phyloP scores from a whole-genome alignment of 257 asterid genomes.

The Thymus quinquecostatus region DNA sequence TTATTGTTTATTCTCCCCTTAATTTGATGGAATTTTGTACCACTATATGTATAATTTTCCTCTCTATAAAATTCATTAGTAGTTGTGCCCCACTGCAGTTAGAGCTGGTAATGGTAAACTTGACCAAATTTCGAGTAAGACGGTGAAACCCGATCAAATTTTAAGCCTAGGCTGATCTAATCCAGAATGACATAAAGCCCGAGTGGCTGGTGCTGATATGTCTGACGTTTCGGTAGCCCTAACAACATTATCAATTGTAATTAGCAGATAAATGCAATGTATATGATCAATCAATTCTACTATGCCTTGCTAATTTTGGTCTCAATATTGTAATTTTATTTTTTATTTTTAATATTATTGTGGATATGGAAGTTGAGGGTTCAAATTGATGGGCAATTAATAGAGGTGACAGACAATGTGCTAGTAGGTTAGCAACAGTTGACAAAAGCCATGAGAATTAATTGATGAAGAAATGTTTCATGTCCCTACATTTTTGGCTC shows the following conservation, averaged over 20 bases:
- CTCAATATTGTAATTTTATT: too few relatives aligned
- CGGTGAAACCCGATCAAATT: too few relatives aligned
- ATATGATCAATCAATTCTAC: too few relatives aligned
- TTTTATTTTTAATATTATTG: neutral
- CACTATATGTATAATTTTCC: neutral
- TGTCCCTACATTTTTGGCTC: constrained; percentile 49
- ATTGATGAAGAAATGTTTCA: constrained; percentile 33
- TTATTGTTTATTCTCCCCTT: constrained; percentile 5
- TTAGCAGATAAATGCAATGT: too few relatives aligned
- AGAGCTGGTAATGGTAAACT: too few relatives aligned
- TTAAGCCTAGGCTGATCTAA: too few relatives aligned
- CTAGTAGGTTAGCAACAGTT: constrained; percentile 44
- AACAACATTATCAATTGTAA: too few relatives aligned
- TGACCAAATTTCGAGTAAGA: too few relatives aligned
- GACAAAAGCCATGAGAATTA: constrained; percentile 29
- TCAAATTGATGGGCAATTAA: constrained; percentile 10
- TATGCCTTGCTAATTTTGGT: too few relatives aligned
- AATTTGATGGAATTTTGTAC: neutral
- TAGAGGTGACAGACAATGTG: constrained; percentile 32
- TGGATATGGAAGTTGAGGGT: neutral
- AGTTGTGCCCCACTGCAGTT: neutral
- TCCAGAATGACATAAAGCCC: too few relatives aligned
- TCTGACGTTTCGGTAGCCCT: too few relatives aligned
- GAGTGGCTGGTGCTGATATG: too few relatives aligned
- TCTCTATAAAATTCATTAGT: neutral